These are phyloP conservation scores for Alternaria triticimaculans DNA, from an alignment of 2,329 filamentous ascomycete species.

Conservation along the genomic window DNA sequence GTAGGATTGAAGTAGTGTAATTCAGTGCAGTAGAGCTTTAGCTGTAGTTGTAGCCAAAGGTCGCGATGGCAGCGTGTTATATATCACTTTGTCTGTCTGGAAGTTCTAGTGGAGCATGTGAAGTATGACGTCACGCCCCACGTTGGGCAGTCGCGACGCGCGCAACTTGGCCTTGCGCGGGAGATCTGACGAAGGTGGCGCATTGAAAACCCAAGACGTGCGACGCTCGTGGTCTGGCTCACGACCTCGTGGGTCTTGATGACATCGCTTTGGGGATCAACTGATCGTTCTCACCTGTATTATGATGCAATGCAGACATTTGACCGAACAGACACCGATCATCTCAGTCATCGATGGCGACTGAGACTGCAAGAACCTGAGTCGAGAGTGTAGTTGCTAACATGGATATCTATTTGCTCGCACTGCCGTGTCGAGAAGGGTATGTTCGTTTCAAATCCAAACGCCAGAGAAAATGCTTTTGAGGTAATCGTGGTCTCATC, in stretches of 20 bases:
- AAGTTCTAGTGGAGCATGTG: constrained; percentile 5
- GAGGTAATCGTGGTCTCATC: neutral
- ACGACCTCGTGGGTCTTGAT: neutral
- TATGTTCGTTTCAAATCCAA: constrained; percentile 3
- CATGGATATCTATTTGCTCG: neutral
- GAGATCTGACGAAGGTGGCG: constrained; percentile 17
- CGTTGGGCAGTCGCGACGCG: constrained; percentile 1
- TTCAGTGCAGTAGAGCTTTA: neutral
- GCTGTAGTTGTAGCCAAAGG: neutral
- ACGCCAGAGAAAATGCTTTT: constrained; percentile 4
- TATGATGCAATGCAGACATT: constrained; percentile 3
- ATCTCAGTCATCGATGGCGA: neutral
- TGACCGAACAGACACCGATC: neutral
- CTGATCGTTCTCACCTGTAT: neutral
- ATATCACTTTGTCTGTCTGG: constrained; percentile 1
- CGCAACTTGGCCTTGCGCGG: constrained; percentile 4
- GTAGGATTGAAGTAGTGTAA: neutral
- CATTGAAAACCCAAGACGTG: neutral
- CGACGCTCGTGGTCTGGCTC: neutral
- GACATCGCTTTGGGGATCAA: neutral
- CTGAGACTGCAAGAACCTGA: neutral
- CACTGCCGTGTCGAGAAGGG: neutral
- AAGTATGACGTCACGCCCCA: constrained; percentile 19
- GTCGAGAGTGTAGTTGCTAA: neutral
- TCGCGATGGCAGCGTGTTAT: neutral